A percentile compares a stretch with the other conserved stretches of the same genome.
Conservation (phyloP, 2,329 filamentous ascomycete species). For the Furcasterigmium furcatum region DNA sequence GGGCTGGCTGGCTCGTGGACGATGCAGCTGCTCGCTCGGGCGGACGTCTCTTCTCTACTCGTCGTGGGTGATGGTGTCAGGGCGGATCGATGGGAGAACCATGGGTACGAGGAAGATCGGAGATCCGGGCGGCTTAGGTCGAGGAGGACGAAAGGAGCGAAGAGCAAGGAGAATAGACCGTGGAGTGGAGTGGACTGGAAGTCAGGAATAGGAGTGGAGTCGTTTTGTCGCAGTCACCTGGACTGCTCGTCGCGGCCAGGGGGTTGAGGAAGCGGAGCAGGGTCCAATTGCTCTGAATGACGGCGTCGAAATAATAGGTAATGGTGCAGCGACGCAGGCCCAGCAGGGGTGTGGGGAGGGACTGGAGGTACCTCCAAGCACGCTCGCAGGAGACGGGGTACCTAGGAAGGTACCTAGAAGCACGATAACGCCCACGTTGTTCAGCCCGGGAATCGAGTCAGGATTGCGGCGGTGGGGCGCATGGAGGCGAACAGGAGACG, state of each 20-base stretch:
- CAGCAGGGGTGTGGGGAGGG: not conserved
- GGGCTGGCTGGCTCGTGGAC: not conserved
- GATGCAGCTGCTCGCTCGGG: not conserved
- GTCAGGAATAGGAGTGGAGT: slow-evolving; percentile 5
- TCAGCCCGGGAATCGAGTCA: not conserved
- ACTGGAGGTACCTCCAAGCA: no score
- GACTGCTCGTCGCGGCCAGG: slow-evolving; percentile 1
- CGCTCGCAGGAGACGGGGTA: no score
- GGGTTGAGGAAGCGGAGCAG: slow-evolving; percentile 1
- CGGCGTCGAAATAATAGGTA: not conserved
- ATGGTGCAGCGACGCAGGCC: not conserved
- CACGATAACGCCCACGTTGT: not conserved
- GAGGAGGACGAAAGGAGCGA: slow-evolving; percentile 1
- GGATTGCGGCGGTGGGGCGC: not conserved
- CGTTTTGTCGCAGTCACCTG: slow-evolving; percentile 4
- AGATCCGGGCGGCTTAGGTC: not conserved
- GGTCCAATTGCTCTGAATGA: slow-evolving; percentile 5
- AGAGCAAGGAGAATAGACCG: slow-evolving; percentile 3
- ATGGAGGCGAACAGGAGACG: not conserved
- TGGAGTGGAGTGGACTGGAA: slow-evolving; percentile 2
- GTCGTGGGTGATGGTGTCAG: not conserved
- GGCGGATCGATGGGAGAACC: not conserved
- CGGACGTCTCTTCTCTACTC: not conserved
- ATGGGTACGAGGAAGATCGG: not conserved
- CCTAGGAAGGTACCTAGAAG: no score